These are phyloP conservation scores for Aspergillus campestris DNA, from an alignment of 495 filamentous ascomycete species.

Conservation along the genomic window DNA sequence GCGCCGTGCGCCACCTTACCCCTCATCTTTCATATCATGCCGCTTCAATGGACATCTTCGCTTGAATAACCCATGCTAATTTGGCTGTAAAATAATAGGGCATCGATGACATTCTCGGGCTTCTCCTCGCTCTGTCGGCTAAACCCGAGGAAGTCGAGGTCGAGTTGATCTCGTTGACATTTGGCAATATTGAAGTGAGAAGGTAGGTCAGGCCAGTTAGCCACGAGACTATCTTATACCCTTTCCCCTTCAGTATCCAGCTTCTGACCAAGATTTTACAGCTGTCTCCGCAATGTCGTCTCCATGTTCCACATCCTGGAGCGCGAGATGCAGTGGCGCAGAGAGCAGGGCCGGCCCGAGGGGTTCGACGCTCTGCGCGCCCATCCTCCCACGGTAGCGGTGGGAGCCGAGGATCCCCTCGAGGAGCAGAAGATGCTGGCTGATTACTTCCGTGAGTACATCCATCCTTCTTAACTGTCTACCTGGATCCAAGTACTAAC, in stretches of 20 bases:
- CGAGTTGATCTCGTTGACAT: conserved; percentile 81
- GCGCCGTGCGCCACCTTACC: too few relatives aligned
- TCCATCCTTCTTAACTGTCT: too few relatives aligned
- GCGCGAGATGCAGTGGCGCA: conserved; percentile 79
- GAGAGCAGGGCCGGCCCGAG: conserved; percentile 49
- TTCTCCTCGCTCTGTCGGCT: conserved; percentile 76
- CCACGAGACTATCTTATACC: not conserved
- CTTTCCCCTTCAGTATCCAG: not conserved
- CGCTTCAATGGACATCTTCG: too few relatives aligned
- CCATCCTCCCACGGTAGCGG: conserved; percentile 71
- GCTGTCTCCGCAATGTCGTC: conserved; percentile 82
- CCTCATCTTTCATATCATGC: too few relatives aligned
- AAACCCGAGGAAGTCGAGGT: conserved; percentile 81
- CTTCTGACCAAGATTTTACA: conserved; percentile 15
- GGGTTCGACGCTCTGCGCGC: conserved; percentile 61
- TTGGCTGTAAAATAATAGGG: conserved; percentile 42
- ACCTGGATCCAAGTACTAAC: not conserved
- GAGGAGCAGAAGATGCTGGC: conserved; percentile 76
- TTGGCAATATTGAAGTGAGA: conserved; percentile 82
- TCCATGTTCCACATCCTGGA: conserved; percentile 90
- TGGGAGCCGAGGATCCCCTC: conserved; percentile 78
- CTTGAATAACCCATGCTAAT: not conserved
- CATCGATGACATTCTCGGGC: conserved; percentile 83
- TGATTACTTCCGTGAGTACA: conserved; percentile 78
- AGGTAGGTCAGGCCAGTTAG: conserved; percentile 38